Conservation (phyloP, 2,329 filamentous ascomycete genomes). For the Pseudogymnoascus sp. region DNA sequence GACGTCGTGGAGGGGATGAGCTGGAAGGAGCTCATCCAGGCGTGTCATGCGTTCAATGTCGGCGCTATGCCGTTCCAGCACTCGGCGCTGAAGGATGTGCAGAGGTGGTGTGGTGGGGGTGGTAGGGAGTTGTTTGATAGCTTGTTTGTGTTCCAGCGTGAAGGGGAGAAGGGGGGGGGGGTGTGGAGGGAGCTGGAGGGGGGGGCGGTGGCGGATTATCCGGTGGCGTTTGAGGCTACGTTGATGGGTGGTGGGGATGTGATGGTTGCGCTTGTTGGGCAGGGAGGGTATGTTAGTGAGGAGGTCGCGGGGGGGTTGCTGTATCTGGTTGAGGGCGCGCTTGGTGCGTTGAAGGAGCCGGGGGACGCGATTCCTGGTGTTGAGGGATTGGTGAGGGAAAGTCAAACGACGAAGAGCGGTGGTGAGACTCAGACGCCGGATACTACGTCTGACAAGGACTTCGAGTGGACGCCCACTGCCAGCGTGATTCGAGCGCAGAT, state of each 20-base stretch:
- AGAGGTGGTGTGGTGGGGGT: constrained; percentile 60
- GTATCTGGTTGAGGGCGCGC: background rate
- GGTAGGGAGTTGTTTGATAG: constrained; percentile 63
- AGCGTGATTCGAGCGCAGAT: constrained; percentile 51
- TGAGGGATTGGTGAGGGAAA: background rate
- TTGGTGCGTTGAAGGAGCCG: background rate
- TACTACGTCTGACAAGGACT: constrained; percentile 23
- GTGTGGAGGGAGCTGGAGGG: constrained; percentile 49
- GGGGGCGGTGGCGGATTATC: constrained; percentile 36
- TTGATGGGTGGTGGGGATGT: constrained; percentile 27
- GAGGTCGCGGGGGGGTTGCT: background rate
- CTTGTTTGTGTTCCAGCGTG: constrained; percentile 71
- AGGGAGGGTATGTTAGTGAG: background rate
- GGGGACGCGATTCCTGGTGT: background rate
- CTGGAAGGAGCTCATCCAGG: constrained; percentile 51
- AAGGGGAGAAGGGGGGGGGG: constrained; percentile 24
- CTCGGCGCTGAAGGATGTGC: constrained; percentile 67
- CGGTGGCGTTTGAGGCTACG: constrained; percentile 67
- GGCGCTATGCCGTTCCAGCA: constrained; percentile 65
- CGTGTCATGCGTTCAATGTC: constrained; percentile 64
- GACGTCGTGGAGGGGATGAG: constrained; percentile 35
- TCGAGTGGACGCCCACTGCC: constrained; percentile 52
- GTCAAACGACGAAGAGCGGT: background rate
- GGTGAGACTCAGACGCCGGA: background rate
- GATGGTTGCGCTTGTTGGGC: background rate